A percentile compares a stretch with the other conserved stretches of the same genome.
Conservation (phyloP, 805 yeast species). For the Cyberlindnera euphorbiae region DNA sequence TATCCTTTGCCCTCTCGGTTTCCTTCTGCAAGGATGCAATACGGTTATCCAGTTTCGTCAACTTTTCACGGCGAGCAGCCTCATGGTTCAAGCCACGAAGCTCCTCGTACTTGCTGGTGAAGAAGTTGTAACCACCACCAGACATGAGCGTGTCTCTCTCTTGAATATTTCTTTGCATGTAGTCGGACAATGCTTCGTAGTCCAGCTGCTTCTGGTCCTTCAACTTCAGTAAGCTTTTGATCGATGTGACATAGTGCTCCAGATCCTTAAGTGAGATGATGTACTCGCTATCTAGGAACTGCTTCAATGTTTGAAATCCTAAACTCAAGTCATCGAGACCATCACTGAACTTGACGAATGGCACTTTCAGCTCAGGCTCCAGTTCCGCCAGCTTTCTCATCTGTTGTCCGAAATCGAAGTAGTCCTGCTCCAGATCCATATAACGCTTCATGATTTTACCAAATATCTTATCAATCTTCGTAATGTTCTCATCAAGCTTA, state of each 20-base stretch:
- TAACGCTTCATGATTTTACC: slow-evolving; percentile 68
- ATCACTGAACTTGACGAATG: slow-evolving; percentile 40
- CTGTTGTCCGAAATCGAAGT: slow-evolving; percentile 65
- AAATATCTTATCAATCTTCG: slow-evolving; percentile 74
- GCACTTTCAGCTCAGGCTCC: slow-evolving; percentile 37
- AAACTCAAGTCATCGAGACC: slow-evolving; percentile 41
- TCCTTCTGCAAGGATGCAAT: slow-evolving; percentile 47
- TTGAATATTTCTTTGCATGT: slow-evolving; percentile 60
- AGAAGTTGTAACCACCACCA: slow-evolving; percentile 48
- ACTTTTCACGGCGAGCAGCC: slow-evolving; percentile 45
- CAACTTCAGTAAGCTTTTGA: slow-evolving; percentile 66
- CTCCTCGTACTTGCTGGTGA: slow-evolving; percentile 56
- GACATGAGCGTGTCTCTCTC: slow-evolving; percentile 57
- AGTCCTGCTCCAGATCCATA: slow-evolving; percentile 68
- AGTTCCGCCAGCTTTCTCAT: slow-evolving; percentile 60
- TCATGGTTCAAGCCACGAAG: slow-evolving; percentile 60
- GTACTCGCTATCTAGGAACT: slow-evolving; percentile 69
- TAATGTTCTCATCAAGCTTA: slow-evolving; percentile 78
- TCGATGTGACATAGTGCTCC: slow-evolving; percentile 68
- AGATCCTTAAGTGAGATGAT: slow-evolving; percentile 80
- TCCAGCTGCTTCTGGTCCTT: slow-evolving; percentile 92
- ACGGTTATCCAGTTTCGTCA: slow-evolving; percentile 44
- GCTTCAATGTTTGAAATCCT: slow-evolving; percentile 40
- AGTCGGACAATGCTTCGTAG: slow-evolving; percentile 79
- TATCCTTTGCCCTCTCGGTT: slow-evolving; percentile 43